Base-by-base conservation (phyloP, 495 filamentous ascomycete genomes). In the Achaetomiella virescens region DNA sequence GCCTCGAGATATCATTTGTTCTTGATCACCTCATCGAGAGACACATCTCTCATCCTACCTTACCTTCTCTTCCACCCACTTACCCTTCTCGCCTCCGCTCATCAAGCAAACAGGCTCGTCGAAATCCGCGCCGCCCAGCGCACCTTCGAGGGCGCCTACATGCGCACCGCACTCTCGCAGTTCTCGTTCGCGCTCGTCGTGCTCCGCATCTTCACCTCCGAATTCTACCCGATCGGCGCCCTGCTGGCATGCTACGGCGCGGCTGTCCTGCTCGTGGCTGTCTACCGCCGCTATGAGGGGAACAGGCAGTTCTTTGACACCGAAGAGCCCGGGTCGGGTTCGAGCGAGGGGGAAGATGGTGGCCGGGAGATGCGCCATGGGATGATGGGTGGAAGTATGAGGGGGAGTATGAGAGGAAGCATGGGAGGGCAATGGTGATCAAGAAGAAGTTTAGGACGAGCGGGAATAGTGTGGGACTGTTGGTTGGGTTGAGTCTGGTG, bases 61-160 rank as follows among this genome's bases (percentile, higher is more conserved):
- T n/a, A n/a, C 22, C 18, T 36, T 35, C 43, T 41, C 37, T 50
- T 33, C 12, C 31, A 31, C 40, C 29, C 15, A 17, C 12, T 25
- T 43, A 25, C 18, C 43, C n/a, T 29, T 41, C n/a, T 12, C 27
- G 2, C 21, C 11, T 3, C 11, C 33, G 1, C 21, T 8, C 14
- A 18, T 46, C 20, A 31, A n/a, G 33, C 21, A 33, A 20, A 6
- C 52, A 82, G 79, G 66, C 82, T 98, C 11, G 88, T 96, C 50
- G 92, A 97, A 67, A 87, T 97, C 62, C 89, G 92, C 54, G 92
- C 92, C 0, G 87, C 91, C 5, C 93, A 98, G 70, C 81, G 93
- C 17, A 98, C 93, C 15, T 98, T 97, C 61, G 93, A 97, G 75
- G 93, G 93, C 1, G 95, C 93, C 31, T 98, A 98, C 72, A 83